Base-by-base conservation (phyloP, 2,329 filamentous ascomycete genomes). In the Stachybotrys elegans region DNA sequence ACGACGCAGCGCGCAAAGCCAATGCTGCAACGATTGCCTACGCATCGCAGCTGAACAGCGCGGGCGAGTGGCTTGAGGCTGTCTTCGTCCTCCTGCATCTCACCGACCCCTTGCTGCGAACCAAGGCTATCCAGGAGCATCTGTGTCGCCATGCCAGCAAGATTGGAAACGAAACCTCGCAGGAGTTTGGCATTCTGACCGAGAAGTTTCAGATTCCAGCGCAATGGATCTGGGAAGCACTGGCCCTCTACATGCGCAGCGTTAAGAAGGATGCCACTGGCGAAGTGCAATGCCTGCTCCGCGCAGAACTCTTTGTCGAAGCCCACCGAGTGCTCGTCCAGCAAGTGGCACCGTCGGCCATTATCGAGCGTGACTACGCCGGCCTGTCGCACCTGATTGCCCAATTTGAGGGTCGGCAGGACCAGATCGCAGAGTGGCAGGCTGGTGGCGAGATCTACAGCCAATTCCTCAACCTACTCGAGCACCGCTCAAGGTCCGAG, bases 161-260 rank as follows among this genome's bases (percentile, higher is more conserved):
- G 16, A 81, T 94, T 42, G 78, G 83, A 7, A 69, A 75, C 4
- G 75, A 83, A 40, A 70, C 73, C 8, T 73, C 76, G 49, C 59
- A 67, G 14, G 74, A 66, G 43, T 88, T 83, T 63, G 69, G 66
- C 11, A 74, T 76, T 13, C 70, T 93, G 19, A 77, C 77, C 0
- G 69, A 76, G 36, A 80, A 79, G 23, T 78, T 91, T 43, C 78
- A 80, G 50, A 79, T 97, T 34, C 89, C 92, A 1, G 66, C 75
- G 2, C 64, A 76, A 4, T 95, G 92, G 90, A 75, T 97, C 41
- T 95, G 88, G 81, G 81, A 88, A 47, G 88, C 93, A 16, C 88
- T 91, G 59, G 91, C 91, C 12, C 73, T 92, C 13, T 85, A 86
- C 63, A 90, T 89, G 66, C 85, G 87, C 48, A 83, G 83, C 46